phyloP scores from a whole-genome alignment of 2,329 filamentous ascomycete species.

The Sphaerulina musiva region DNA sequence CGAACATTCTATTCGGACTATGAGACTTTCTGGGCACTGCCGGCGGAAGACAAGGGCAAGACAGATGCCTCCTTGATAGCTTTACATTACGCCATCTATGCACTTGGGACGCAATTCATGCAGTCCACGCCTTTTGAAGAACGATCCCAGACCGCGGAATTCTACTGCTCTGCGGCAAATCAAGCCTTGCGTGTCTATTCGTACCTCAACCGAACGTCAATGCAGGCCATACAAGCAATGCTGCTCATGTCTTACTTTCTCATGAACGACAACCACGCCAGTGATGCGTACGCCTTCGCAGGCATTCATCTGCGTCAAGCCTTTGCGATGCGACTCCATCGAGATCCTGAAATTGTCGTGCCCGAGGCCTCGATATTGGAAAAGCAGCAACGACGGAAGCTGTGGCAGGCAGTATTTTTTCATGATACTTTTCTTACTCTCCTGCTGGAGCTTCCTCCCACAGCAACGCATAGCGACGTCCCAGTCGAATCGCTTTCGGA shows the following conservation, averaged over 20 bases:
- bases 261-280: conserved; percentile 79
- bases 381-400: conserved; percentile 70
- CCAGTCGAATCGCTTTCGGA: conserved; percentile 66
- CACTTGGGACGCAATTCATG: conserved; percentile 72
- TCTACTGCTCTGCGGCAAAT: conserved; percentile 71
- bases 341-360: conserved; percentile 66
- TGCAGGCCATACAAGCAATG: conserved; percentile 72
- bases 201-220: conserved; percentile 67
- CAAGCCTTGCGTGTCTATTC: conserved; percentile 69
- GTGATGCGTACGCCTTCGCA: conserved; percentile 75
- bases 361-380: conserved; percentile 62
- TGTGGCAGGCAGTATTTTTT: conserved; percentile 74
- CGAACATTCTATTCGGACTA: conserved; percentile 72
- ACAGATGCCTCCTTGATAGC: conserved; percentile 64
- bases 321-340: conserved; percentile 74
- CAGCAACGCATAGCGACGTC: conserved; percentile 72
- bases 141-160: conserved; percentile 69
- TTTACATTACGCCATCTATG: conserved; percentile 69
- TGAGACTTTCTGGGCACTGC: conserved; percentile 66
- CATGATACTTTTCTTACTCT: conserved; percentile 79
- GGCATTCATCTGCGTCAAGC: conserved; percentile 71
- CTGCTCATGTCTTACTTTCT: conserved; percentile 76
- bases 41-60: conserved; percentile 48
- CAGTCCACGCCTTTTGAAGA: conserved; percentile 52
- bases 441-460: conserved; percentile 68